phyloP scores from a whole-genome alignment of 2,329 filamentous ascomycete species.

The Talaromyces sp. region DNA sequence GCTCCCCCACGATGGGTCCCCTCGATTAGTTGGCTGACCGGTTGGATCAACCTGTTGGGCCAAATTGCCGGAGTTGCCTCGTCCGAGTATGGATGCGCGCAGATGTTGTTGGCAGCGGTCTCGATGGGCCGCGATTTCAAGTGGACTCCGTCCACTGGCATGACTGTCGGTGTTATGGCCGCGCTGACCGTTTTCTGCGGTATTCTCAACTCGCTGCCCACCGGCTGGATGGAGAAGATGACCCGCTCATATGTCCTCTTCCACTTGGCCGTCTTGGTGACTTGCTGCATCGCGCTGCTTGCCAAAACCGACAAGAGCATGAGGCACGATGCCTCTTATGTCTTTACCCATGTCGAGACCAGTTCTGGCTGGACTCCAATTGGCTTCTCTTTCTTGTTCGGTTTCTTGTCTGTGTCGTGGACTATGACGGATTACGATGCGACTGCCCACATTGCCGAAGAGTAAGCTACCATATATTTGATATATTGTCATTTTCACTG shows the following conservation, averaged over 20 bases:
- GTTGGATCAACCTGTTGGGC: slow-evolving; percentile 49
- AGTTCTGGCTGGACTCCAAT: slow-evolving; percentile 49
- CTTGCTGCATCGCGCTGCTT: slow-evolving; percentile 47
- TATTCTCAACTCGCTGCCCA: slow-evolving; percentile 51
- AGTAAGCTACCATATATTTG: slow-evolving; percentile 20
- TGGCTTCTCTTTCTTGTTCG: slow-evolving; percentile 54
- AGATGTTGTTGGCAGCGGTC: slow-evolving; percentile 42
- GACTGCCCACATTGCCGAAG: slow-evolving; percentile 46
- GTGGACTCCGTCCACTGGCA: slow-evolving; percentile 41
- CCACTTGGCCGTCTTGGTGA: slow-evolving; percentile 39
- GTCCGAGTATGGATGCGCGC: slow-evolving; percentile 52
- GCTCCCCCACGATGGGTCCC: slow-evolving; percentile 45
- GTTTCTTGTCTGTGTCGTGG: slow-evolving; percentile 56
- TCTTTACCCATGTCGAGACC: slow-evolving; percentile 50
- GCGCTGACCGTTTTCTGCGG: slow-evolving; percentile 48
- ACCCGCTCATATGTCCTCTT: slow-evolving; percentile 54
- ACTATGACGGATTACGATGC: slow-evolving; percentile 54
- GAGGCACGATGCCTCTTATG: slow-evolving; percentile 48
- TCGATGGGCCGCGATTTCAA: slow-evolving; percentile 25
- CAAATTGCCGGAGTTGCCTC: slow-evolving; percentile 51
- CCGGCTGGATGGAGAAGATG: slow-evolving; percentile 52
- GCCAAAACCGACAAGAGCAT: slow-evolving; percentile 39
- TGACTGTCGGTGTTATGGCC: slow-evolving; percentile 51
- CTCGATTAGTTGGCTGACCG: slow-evolving; percentile 45
- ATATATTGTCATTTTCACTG: slow-evolving; percentile 12